A percentile compares a stretch with the other conserved stretches of the same genome.
Evolutionary conservation across 2,329 filamentous ascomycete genomes (phyloP).

Genomic region (Monosporascus sp.): DNA sequence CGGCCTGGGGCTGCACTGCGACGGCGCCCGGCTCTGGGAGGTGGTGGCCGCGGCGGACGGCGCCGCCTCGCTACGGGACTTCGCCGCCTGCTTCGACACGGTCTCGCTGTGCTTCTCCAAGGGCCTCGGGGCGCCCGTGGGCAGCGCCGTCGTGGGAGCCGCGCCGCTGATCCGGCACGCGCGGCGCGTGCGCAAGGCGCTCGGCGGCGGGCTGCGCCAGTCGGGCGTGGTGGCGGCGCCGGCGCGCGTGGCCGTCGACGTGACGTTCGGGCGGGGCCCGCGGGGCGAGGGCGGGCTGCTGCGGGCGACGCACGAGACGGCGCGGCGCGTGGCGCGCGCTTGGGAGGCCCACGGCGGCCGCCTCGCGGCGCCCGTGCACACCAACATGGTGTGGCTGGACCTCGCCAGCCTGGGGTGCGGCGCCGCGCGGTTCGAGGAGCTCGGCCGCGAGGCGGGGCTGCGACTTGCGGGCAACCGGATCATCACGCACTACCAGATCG

Average conservation of each 20-base stretch:
- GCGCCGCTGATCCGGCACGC: conserved; percentile 58
- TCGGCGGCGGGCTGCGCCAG: conserved; percentile 75
- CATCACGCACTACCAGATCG: conserved; percentile 43
- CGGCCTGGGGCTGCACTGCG: conserved; percentile 42
- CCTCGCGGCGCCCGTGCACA: conserved; percentile 56
- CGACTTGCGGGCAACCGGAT: conserved; percentile 21
- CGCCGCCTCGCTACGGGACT: conserved; percentile 36
- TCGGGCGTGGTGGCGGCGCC: conserved; percentile 71
- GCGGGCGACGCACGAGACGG: conserved; percentile 50
- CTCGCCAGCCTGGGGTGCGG: conserved; percentile 18
- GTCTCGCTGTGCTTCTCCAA: conserved; percentile 46
- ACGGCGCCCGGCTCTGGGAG: conserved; percentile 49
- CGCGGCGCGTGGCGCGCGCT: conserved; percentile 54
- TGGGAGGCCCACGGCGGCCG: conserved; percentile 60
- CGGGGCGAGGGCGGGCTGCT: conserved; percentile 34
- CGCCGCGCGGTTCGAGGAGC: conserved; percentile 16
- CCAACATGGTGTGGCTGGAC: conserved; percentile 74
- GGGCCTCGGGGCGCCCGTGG: conserved; percentile 47
- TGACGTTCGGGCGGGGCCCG: conserved; percentile 62
- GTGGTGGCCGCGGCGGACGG: conserved; percentile 34
- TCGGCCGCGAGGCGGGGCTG: conserved; percentile 21
- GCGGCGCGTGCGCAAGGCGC: conserved; percentile 72
- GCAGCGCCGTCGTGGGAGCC: conserved; percentile 40
- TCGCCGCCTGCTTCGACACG: conserved; percentile 42
- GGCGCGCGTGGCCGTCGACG: conserved; percentile 70